A percentile compares a stretch with the other conserved stretches of the same genome.
phyloP scores from a whole-genome alignment of 176 grass and related monocot species.

The Zea mays region DNA sequence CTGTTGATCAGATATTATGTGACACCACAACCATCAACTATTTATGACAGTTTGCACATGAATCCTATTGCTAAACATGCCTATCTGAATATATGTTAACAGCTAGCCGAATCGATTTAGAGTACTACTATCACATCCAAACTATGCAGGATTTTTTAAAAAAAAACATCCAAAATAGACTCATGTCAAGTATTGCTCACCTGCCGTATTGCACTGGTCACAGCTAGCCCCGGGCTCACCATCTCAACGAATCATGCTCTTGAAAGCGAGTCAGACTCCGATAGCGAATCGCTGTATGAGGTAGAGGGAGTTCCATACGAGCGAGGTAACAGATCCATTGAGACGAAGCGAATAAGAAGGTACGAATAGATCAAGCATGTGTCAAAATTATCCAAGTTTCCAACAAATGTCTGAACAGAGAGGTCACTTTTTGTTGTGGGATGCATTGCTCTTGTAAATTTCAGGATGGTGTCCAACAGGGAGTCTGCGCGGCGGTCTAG shows the following conservation, averaged over 20 bases:
- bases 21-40: neutral
- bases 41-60: neutral
- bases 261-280: slow-evolving; percentile 60
- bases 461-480: slow-evolving; percentile 90
- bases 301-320: slow-evolving; percentile 42
- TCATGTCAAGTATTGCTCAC: slow-evolving; percentile 17
- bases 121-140: slow-evolving; percentile 19
- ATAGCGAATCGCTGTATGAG: slow-evolving; percentile 50
- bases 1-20: neutral
- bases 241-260: slow-evolving; percentile 20
- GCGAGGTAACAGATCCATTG: slow-evolving; percentile 35
- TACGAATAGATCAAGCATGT: slow-evolving; percentile 25
- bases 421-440: neutral
- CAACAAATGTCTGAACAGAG: neutral
- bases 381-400: neutral
- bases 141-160: neutral
- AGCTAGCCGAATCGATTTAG: neutral
- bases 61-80: neutral
- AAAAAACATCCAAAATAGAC: slow-evolving; percentile 18
- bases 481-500: slow-evolving; percentile 82
- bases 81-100: neutral
- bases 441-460: slow-evolving; percentile 21
- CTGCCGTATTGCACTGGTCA: slow-evolving; percentile 16
- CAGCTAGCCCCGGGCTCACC: slow-evolving; percentile 34
- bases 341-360: slow-evolving; percentile 72